Evolutionary conservation across 2,329 filamentous ascomycete species (phyloP).

Genomic region (Pseudocercospora fuligena): DNA sequence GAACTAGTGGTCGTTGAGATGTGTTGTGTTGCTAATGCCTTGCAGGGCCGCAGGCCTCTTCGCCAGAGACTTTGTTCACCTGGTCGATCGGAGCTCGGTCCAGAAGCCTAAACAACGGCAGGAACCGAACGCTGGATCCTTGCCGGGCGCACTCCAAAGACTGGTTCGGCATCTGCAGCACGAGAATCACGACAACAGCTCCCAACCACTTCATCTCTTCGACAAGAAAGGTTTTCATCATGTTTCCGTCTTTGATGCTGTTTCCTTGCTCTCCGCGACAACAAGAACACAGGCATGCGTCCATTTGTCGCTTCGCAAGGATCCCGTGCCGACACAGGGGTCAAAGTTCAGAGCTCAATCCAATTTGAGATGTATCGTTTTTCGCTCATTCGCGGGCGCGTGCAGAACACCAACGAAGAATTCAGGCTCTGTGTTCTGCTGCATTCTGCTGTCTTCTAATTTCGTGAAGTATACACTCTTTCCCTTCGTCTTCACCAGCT

Average conservation of each 20-base stretch:
- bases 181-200: not conserved
- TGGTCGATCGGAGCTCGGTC: not conserved
- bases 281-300: not conserved
- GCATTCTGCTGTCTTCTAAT: not conserved
- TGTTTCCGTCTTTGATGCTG: not conserved
- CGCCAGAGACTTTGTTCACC: not conserved
- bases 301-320: not conserved
- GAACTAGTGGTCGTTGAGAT: no score
- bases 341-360: not conserved
- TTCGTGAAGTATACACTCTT: not conserved
- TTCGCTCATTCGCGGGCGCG: not conserved
- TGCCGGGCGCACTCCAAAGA: no score
- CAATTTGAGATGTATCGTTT: not conserved
- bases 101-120: not conserved
- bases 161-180: no score
- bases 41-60: no score
- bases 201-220: not conserved
- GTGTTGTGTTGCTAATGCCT: no score
- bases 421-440: not conserved
- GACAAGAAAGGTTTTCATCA: not conserved
- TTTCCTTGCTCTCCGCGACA: not conserved
- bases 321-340: not conserved
- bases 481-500: not conserved
- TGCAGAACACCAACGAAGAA: not conserved
- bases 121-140: no score